phyloP scores from a whole-genome alignment of 805 yeast species.

The Monosporozyma aquatica region DNA sequence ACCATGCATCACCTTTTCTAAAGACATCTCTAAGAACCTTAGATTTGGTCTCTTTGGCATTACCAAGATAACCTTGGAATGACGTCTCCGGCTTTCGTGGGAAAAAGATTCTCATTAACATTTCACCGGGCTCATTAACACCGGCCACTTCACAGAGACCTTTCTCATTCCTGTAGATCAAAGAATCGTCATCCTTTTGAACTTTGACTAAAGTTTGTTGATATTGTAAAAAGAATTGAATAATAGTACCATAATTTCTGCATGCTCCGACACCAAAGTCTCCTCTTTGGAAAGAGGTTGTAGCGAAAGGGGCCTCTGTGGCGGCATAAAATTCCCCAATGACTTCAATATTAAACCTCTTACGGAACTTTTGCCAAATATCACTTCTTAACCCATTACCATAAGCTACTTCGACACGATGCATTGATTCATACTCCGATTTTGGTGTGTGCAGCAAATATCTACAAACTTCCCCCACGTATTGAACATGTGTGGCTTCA shows the following conservation, averaged over 20 bases:
- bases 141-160: slow-evolving; percentile 53
- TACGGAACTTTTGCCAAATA: slow-evolving; percentile 75
- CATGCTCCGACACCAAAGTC: slow-evolving; percentile 82
- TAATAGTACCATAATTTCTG: slow-evolving; percentile 61
- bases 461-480: slow-evolving; percentile 92
- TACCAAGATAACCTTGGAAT: slow-evolving; percentile 85
- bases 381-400: slow-evolving; percentile 90
- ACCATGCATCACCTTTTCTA: slow-evolving; percentile 83
- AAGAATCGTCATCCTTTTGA: slow-evolving; percentile 72
- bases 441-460: slow-evolving; percentile 60
- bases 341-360: slow-evolving; percentile 61
- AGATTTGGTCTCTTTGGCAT: slow-evolving; percentile 66
- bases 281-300: slow-evolving; percentile 71
- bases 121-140: slow-evolving; percentile 72
- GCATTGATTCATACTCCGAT: slow-evolving; percentile 57
- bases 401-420: slow-evolving; percentile 58
- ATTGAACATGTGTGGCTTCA: slow-evolving; percentile 74
- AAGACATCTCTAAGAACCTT: slow-evolving; percentile 69
- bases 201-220: slow-evolving; percentile 59
- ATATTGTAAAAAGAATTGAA: slow-evolving; percentile 41
- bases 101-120: slow-evolving; percentile 64
- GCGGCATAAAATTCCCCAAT: slow-evolving; percentile 92
- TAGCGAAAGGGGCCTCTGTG: slow-evolving; percentile 85
- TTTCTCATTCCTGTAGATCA: slow-evolving; percentile 57
- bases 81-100: slow-evolving; percentile 57